Percentiles rank a stretch among this genome's conserved stretches.
These are phyloP conservation scores for Cicer arietinum DNA, from an alignment of 306 rosid genomes.

Conservation along the genomic window DNA sequence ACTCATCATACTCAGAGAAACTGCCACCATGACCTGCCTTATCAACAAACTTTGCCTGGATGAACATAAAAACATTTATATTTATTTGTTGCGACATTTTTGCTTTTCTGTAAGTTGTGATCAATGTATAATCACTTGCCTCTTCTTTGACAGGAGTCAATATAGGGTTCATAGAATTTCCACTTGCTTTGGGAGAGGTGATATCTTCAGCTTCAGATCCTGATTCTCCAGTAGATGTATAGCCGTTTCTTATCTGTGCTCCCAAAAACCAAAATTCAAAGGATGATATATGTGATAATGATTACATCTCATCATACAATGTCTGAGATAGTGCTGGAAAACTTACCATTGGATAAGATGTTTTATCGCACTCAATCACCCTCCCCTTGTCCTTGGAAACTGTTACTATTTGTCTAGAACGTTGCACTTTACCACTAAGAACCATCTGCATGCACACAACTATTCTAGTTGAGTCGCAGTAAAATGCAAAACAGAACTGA, in stretches of 20 bases:
- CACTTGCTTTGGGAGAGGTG: slow-evolving; percentile 69
- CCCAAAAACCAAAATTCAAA: slow-evolving; percentile 37
- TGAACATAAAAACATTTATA: slow-evolving; percentile 38
- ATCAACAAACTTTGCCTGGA: slow-evolving; percentile 59
- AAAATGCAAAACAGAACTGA: slow-evolving; percentile 18
- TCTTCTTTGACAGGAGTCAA: slow-evolving; percentile 80
- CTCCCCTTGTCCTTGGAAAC: slow-evolving; percentile 60
- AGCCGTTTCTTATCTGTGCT: slow-evolving; percentile 67
- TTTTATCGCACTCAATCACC: slow-evolving; percentile 62
- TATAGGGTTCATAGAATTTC: slow-evolving; percentile 56
- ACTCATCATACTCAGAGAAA: slow-evolving; percentile 54
- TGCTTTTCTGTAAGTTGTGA: slow-evolving; percentile 24
- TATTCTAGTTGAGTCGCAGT: slow-evolving; percentile 40
- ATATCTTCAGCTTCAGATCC: slow-evolving; percentile 90
- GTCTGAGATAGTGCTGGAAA: slow-evolving; percentile 34
- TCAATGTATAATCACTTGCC: slow-evolving; percentile 53
- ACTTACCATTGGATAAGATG: slow-evolving; percentile 57
- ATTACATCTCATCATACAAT: slow-evolving; percentile 17
- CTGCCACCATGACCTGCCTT: slow-evolving; percentile 44
- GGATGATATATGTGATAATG: slow-evolving; percentile 21
- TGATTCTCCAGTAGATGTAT: slow-evolving; percentile 80
- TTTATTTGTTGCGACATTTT: slow-evolving; percentile 14
- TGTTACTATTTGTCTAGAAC: slow-evolving; percentile 64
- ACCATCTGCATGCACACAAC: slow-evolving; percentile 63
- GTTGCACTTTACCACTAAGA: slow-evolving; percentile 65